Evolutionary conservation across 257 asterid genomes (phyloP).

Genomic region (Solanum tacnaense): DNA sequence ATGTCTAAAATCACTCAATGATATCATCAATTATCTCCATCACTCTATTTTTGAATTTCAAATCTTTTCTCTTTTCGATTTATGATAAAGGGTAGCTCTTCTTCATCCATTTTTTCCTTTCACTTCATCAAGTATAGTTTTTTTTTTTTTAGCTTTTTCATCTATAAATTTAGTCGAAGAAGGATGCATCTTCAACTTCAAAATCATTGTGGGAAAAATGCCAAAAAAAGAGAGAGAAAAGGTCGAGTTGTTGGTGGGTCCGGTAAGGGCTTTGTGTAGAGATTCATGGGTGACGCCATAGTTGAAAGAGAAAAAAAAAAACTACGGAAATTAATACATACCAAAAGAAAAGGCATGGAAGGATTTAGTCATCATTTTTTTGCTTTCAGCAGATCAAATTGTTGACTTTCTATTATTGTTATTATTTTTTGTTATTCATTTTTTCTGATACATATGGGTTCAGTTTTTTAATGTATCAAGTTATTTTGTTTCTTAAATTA

Average conservation of each 20-base stretch:
- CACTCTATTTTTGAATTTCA: neutral
- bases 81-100: neutral
- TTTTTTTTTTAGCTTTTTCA: too few relatives aligned
- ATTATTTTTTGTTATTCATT: neutral
- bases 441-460: too few relatives aligned
- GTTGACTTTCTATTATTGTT: neutral
- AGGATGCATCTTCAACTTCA: neutral
- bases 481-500: too few relatives aligned
- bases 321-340: too few relatives aligned
- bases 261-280: rapidly evolving
- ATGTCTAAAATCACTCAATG: neutral
- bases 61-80: too few relatives aligned
- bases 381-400: neutral
- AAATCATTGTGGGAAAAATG: neutral
- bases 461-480: neutral
- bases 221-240: too few relatives aligned
- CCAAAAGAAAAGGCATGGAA: neutral
- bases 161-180: too few relatives aligned
- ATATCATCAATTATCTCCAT: neutral
- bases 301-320: neutral
- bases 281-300: neutral
- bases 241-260: neutral
- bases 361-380: neutral
- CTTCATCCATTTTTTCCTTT: neutral
- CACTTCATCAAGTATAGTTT: neutral